Base-by-base conservation (phyloP, 257 asterid species). In the Haberlea rhodopensis region DNA sequence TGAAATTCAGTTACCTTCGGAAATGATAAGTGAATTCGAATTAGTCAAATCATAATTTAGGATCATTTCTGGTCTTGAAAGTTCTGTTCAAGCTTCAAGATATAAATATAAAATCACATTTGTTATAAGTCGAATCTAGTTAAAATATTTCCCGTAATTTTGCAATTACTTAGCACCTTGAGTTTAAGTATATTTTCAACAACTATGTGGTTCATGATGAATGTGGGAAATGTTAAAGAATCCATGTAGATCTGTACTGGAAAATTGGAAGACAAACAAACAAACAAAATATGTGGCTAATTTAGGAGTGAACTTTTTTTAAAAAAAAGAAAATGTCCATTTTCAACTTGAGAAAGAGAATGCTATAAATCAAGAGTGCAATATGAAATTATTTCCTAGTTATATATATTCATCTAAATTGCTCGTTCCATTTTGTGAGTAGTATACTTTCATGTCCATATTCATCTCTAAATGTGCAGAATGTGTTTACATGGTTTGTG, bases 401-500 rank as follows among this genome's bases (percentile, higher is more conserved):
- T 45, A 37, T 43, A 19, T 53, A 52, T 65, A 16, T 31, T 19
- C 7, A 31, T 48, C n/a, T n/a, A n/a, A n/a, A n/a, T n/a, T n/a
- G n/a, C n/a, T n/a, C n/a, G n/a, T n/a, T n/a, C 54, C 21, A 2
- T 32, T 58, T 18, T 45, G 4, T n/a, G n/a, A n/a, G n/a, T n/a
- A n/a, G 34, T 26, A 53, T 64, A 31, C 25, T 72, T 40, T n/a
- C 6, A 21, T 37, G 64, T 29, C 45, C 25, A 31, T 21, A 46
- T 52, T 75, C 5, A 15, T 69, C 13, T 56, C 68, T 45, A 53
- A 43, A 13, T 75, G 25, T 54, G 61, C 32, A 26, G 72, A 29
- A 43, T 46, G 18, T 71, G 53, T 71, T 46, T 53, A 63, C 48
- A 45, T 55, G 22, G 58, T 69, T 67, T 31, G n/a, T n/a, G 56